Evolutionary conservation across 169 alveolate species (phyloP), one percentile per base, ranked within the genome.

Genomic region (Plasmodium berghei): DNA sequence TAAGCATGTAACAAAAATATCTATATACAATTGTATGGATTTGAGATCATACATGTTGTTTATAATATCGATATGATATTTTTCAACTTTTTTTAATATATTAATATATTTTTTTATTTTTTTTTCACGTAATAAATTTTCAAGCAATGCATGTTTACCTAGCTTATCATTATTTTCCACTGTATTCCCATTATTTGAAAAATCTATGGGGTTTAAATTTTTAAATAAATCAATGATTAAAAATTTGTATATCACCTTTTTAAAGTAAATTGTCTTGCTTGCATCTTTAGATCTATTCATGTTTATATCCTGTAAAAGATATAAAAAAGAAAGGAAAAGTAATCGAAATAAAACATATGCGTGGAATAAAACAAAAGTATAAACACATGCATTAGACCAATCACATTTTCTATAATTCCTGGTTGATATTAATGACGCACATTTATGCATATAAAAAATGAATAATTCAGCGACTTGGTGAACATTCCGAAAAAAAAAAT

Each of bases 161-260:
- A 34, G 9, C 12, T 14, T 77, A 18, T 34, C 34, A 63, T 63
- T 40, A 10, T 56, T 6, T 63, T 14, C n/a, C 14, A 28, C 52
- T 12, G 12, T 63, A 63, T 26, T 34, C 54, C 8, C 72, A 26
- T 63, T 18, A 34, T 22, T 9, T 63, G 54, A 26, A 26, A 22
- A 34, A 12, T 42, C 58, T 58, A 45, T 24, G 20, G 28, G 20
- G 5, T 70, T 52, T 63, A 34, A 18, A 45, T 77, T 77, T 14
- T 42, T 45, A 63, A 77, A 77, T 64, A 77, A 52, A n/a, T 77
- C 89, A 46, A 77, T 58, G n/a, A 77, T 26, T 34, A 77, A 46
- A 58, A 63, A 77, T 46, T 77, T 77, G 45, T 63, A 77, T 18
- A 77, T 77, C 22, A 77, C 54, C 48, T 63, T 77, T 58, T 63